Base-by-base conservation (phyloP, 768 basidiomycete genomes). In the Suillus cothurnatus region DNA sequence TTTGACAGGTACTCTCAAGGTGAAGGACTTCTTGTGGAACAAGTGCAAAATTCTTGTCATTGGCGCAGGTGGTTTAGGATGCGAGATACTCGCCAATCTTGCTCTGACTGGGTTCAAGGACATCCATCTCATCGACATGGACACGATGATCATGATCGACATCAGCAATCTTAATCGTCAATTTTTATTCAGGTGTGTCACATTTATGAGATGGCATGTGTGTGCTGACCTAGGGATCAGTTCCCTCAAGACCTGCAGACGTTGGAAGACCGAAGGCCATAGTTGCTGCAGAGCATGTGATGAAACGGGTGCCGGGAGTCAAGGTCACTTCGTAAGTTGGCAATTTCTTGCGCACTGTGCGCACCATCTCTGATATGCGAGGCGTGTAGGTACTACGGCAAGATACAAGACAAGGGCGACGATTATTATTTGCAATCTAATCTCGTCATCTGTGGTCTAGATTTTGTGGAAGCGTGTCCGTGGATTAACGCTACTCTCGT, bases 51-150 rank as follows among this genome's bases (percentile, higher is more conserved):
- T 98, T 71, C 86, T 99, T 50, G 97, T 99, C 68, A 99, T 99
- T 71, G 97, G 97, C 38, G 97, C 97, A 34, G 97, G 97, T 39
- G 97, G 97, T 63, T 82, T 99, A 49, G 97, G 97, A 14, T 99
- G 92, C 78, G 97, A 99, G 82, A 99, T 99, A 69, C 84, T 99
- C 49, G 93, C 96, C 66, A 97, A 99, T 78, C 86, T 99, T 59
- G 97, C 97, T 28, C 79, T 99, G 70, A 92, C 94, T 53, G 97
- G 97, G 31, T 99, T 99, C 88, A 93, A 92, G 78, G 93, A 99
- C 73, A 97, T 99, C 69, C 95, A 98, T 82, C 96, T 99, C 66
- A 99, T 99, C 74, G 97, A 99, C 83, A 99, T 99, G 96, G 97
- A 99, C 82, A 98, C 97, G n/a, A n/a, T n/a, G n/a, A n/a, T n/a